Evolutionary conservation across 345 rosid genomes (phyloP).

Genomic region (Aquilaria sinensis): DNA sequence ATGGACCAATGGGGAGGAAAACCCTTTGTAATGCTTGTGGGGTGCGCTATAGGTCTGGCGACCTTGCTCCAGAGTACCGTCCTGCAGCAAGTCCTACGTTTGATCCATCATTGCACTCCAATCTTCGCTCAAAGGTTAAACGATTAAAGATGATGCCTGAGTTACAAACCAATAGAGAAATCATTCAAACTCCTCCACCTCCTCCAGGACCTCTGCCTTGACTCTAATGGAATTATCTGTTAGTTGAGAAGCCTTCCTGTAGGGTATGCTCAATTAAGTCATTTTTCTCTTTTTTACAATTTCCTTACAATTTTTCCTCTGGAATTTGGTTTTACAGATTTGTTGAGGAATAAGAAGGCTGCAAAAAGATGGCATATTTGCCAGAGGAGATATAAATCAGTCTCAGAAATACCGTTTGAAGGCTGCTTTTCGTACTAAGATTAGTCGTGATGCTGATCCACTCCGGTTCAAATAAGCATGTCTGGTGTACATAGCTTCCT

Average conservation of each 20-base stretch:
- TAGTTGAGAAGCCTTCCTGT: conserved; percentile 22
- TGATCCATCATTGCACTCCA: conserved; percentile 51
- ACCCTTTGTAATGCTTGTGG: conserved; percentile 75
- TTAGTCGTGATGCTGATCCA: too few relatives aligned
- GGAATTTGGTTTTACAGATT: too few relatives aligned
- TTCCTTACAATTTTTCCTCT: too few relatives aligned
- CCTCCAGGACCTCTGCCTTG: too few relatives aligned
- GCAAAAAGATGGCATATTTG: too few relatives aligned
- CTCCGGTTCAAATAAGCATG: too few relatives aligned
- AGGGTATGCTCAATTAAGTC: conserved; percentile 6
- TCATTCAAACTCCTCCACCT: not conserved
- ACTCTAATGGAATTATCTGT: conserved; percentile 13
- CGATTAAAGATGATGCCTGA: conserved; percentile 30
- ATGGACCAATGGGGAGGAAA: conserved; percentile 65
- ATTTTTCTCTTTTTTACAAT: not conserved
- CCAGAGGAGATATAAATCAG: too few relatives aligned
- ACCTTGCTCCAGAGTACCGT: conserved; percentile 62
- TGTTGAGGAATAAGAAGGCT: too few relatives aligned
- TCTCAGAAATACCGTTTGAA: too few relatives aligned
- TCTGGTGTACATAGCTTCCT: too few relatives aligned
- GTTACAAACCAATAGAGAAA: conserved; percentile 51
- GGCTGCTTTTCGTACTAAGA: too few relatives aligned
- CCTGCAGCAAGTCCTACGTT: conserved; percentile 69
- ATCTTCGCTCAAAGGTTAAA: conserved; percentile 53
- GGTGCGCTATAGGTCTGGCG: conserved; percentile 53